phyloP scores from a whole-genome alignment of 345 rosid species.

The Gossypium rotundifolium region DNA sequence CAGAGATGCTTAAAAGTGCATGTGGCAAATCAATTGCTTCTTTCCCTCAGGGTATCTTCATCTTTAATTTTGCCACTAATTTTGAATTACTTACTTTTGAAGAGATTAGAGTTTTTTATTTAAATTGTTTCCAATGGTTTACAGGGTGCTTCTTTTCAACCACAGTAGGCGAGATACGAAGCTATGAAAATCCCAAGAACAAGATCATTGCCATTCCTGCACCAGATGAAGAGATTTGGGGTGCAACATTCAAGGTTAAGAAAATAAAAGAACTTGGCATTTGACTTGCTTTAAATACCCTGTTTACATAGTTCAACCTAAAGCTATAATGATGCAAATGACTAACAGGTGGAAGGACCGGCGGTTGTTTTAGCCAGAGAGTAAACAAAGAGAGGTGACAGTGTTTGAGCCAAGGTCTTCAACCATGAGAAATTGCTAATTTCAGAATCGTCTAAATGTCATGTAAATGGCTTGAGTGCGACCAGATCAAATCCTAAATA shows the following conservation, averaged over 20 bases:
- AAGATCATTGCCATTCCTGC: slow-evolving; percentile 91
- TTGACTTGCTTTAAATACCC: background rate
- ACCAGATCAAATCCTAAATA: background rate
- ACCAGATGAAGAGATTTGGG: slow-evolving; percentile 85
- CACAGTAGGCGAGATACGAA: slow-evolving; percentile 60
- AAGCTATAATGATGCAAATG: background rate
- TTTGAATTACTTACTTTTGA: background rate
- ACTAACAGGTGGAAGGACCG: slow-evolving; percentile 80
- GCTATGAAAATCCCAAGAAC: slow-evolving; percentile 88
- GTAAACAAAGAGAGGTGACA: background rate
- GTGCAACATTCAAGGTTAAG: slow-evolving; percentile 83
- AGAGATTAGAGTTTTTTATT: background rate
- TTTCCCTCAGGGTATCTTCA: slow-evolving; percentile 77
- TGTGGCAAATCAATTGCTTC: slow-evolving; percentile 98
- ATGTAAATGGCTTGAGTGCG: background rate
- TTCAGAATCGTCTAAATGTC: background rate
- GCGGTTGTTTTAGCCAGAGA: slow-evolving; percentile 52
- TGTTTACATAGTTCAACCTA: background rate
- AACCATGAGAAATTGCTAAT: background rate
- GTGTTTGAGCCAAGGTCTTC: background rate
- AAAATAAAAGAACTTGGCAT: background rate
- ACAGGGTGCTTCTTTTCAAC: slow-evolving; percentile 91
- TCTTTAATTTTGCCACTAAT: background rate
- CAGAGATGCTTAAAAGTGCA: slow-evolving; percentile 74
- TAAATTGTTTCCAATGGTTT: background rate